Conservation (phyloP, 768 basidiomycete genomes). For the Tylopilus sp. region DNA sequence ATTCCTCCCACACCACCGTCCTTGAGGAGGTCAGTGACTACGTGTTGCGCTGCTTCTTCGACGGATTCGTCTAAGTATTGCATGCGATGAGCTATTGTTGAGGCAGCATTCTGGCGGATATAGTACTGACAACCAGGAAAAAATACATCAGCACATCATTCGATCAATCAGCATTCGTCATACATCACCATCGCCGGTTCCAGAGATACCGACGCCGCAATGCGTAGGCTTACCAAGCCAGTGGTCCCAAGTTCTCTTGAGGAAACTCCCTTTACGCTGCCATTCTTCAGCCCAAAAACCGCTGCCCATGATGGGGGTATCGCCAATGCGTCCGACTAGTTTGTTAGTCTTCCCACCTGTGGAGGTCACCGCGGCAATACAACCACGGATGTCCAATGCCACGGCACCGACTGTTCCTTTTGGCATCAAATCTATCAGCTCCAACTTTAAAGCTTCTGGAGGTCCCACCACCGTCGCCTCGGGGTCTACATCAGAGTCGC, state of each 20-base stretch:
- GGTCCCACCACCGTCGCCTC: conserved; percentile 19
- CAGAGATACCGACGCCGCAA: conserved; percentile 68
- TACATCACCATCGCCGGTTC: conserved; percentile 85
- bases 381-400: conserved; percentile 70
- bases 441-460: conserved; percentile 11
- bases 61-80: conserved; percentile 57
- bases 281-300: conserved; percentile 89
- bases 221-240: conserved; percentile 32
- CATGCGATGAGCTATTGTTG: conserved; percentile 64
- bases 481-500: conserved; percentile 11
- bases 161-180: conserved; percentile 19
- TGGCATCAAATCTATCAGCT: conserved; percentile 55
- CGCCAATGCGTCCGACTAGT: conserved; percentile 77
- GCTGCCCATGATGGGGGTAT: conserved; percentile 73
- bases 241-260: conserved; percentile 39
- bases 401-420: conserved; percentile 85
- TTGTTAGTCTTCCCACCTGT: conserved; percentile 86
- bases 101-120: conserved; percentile 65
- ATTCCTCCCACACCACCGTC: conserved; percentile 72
- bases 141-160: neutral
- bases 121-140: conserved; percentile 52
- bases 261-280: conserved; percentile 34
- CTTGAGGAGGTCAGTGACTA: conserved; percentile 53
- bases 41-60: conserved; percentile 48
- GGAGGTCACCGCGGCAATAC: conserved; percentile 69